Percentiles rank a stretch among this genome's conserved stretches.
phyloP scores from a whole-genome alignment of 106 monocot genomes.

The Acorus calamus region DNA sequence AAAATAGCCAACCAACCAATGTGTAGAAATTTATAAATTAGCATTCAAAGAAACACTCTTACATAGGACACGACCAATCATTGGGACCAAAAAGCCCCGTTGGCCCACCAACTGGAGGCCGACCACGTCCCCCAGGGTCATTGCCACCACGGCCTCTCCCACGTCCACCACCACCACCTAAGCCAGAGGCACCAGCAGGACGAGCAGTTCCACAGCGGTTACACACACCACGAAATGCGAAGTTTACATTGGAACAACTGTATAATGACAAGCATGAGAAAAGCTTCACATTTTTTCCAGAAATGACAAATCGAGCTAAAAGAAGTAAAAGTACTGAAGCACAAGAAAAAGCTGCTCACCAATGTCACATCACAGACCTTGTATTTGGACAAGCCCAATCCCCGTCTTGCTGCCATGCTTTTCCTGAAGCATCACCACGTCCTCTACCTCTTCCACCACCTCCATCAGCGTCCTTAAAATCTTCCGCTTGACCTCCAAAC shows the following conservation, averaged over 20 bases:
- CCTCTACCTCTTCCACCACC: constrained; percentile 68
- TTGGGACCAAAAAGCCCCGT: constrained; percentile 97
- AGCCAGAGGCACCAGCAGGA: constrained; percentile 83
- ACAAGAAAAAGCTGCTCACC: constrained; percentile 86
- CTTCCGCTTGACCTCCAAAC: constrained; percentile 23
- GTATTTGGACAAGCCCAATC: constrained; percentile 99
- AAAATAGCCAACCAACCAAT: too few species aligned
- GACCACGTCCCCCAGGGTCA: constrained; percentile 48
- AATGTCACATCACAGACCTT: constrained; percentile 98
- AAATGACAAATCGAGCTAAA: neutral
- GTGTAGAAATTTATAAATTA: neutral
- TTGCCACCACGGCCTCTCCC: constrained; percentile 50
- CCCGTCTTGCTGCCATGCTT: constrained; percentile 98
- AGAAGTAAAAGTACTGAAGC: constrained; percentile 3
- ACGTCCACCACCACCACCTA: constrained; percentile 48
- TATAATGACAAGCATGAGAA: constrained; percentile 15
- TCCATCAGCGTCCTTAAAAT: constrained; percentile 10
- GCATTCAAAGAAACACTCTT: constrained; percentile 15
- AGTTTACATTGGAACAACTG: constrained; percentile 98
- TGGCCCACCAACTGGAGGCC: constrained; percentile 41
- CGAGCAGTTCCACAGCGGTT: constrained; percentile 95
- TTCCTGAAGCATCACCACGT: constrained; percentile 53
- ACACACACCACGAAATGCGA: constrained; percentile 98
- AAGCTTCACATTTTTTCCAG: neutral
- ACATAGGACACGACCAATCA: constrained; percentile 99